Conservation (phyloP, 257 asterid species). For the Knoxia roxburghii region DNA sequence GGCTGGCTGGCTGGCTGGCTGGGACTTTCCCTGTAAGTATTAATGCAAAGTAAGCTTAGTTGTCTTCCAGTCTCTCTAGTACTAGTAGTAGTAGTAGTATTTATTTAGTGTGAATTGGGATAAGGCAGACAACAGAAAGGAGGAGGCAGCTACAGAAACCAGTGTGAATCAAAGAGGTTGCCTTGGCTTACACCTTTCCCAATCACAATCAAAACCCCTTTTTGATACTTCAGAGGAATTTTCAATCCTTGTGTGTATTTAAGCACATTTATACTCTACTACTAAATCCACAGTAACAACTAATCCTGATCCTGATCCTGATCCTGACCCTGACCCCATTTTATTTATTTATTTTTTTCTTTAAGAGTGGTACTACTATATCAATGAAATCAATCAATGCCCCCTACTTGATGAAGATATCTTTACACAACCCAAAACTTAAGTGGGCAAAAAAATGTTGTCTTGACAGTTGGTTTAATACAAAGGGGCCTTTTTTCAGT, state of each 20-base stretch:
- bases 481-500: not conserved
- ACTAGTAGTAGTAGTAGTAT: not conserved
- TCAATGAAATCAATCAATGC: not conserved
- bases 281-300: not conserved
- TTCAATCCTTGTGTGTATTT: not conserved
- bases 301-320: not conserved
- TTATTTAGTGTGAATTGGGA: slow-evolving; percentile 25
- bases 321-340: too few species aligned
- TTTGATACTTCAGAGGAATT: slow-evolving; percentile 11
- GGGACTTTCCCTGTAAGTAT: not conserved
- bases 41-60: slow-evolving; percentile 29
- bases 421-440: not conserved
- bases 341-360: not conserved
- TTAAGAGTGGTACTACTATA: not conserved
- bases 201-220: slow-evolving; percentile 10
- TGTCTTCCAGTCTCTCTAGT: too few species aligned
- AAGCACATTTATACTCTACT: slow-evolving; percentile 7
- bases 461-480: slow-evolving; percentile 5
- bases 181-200: slow-evolving; percentile 18
- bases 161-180: slow-evolving; percentile 8
- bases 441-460: slow-evolving; percentile 11
- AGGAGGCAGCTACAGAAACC: slow-evolving; percentile 14
- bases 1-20: too few species aligned
- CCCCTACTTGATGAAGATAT: slow-evolving; percentile 9
- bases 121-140: slow-evolving; percentile 19